phyloP scores from a whole-genome alignment of 345 rosid species.

The Erodium maritimum region DNA sequence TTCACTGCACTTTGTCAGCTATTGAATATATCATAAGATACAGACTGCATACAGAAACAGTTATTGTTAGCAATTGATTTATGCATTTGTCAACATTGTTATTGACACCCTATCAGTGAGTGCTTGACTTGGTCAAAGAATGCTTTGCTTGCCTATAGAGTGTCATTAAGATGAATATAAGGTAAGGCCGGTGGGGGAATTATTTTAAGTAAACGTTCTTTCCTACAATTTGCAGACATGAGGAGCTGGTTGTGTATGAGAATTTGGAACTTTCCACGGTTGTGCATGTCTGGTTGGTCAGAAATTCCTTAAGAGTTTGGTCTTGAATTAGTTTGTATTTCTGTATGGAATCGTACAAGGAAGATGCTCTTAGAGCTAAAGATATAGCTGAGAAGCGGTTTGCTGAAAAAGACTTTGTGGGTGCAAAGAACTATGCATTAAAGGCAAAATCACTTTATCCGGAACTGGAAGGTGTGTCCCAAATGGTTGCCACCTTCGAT shows the following conservation, averaged over 20 bases:
- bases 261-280: slow-evolving; percentile 14
- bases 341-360: slow-evolving; percentile 60
- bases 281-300: slow-evolving; percentile 19
- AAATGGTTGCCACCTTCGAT: slow-evolving; percentile 92
- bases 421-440: slow-evolving; percentile 70
- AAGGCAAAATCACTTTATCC: slow-evolving; percentile 72
- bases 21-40: not conserved
- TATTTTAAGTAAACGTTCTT: slow-evolving; percentile 9
- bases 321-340: slow-evolving; percentile 16
- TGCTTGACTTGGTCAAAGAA: not conserved
- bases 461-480: slow-evolving; percentile 76
- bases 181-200: slow-evolving; percentile 4
- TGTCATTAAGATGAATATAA: not conserved
- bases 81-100: too few species aligned
- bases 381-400: slow-evolving; percentile 81
- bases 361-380: slow-evolving; percentile 76
- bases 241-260: slow-evolving; percentile 22
- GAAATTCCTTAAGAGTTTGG: slow-evolving; percentile 22
- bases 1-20: not conserved
- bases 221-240: slow-evolving; percentile 32
- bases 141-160: not conserved
- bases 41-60: not conserved
- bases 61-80: not conserved
- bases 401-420: slow-evolving; percentile 60
- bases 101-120: not conserved